Evolutionary conservation across 225 moss, liverwort and hornwort genomes (phyloP).

Genomic region (Marchantia paleacea): DNA sequence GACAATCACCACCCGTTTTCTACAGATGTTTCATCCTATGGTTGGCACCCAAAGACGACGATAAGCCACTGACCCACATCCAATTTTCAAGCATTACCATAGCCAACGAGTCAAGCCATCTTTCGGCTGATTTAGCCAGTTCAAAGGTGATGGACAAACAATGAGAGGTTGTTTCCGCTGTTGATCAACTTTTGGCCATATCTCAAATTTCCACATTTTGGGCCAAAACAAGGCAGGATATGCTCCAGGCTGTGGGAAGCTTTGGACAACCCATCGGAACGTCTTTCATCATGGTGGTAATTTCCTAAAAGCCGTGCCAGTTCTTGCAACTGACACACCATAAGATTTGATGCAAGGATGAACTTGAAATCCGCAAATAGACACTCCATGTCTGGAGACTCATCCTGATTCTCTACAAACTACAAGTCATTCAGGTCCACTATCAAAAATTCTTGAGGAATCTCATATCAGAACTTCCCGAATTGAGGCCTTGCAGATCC

Average conservation of each 20-base stretch:
- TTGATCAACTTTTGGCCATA: neutral
- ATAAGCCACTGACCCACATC: neutral
- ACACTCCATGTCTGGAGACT: conserved; percentile 10
- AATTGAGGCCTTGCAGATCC: neutral
- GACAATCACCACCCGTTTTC: too few species aligned
- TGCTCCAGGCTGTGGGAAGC: neutral
- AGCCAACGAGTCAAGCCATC: neutral
- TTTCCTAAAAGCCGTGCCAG: neutral
- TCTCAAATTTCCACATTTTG: neutral
- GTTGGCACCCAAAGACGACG: neutral
- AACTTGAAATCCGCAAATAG: neutral
- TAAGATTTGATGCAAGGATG: neutral
- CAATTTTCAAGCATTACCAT: neutral
- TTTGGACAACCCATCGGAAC: neutral
- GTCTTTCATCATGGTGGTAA: neutral
- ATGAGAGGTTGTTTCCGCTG: neutral
- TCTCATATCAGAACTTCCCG: conserved; percentile 13
- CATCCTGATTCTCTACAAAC: conserved; percentile 14
- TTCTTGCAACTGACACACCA: conserved; percentile 3
- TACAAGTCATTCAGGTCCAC: conserved; percentile 9
- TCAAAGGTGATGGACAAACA: neutral
- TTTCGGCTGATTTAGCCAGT: neutral
- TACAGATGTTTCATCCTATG: too few species aligned
- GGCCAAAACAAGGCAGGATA: neutral
- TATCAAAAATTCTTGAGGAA: conserved; percentile 20